Percentiles rank a stretch among this genome's conserved stretches.
phyloP scores from a whole-genome alignment of 1,284 basidiomycete genomes.

The Ganoderma lucidum region DNA sequence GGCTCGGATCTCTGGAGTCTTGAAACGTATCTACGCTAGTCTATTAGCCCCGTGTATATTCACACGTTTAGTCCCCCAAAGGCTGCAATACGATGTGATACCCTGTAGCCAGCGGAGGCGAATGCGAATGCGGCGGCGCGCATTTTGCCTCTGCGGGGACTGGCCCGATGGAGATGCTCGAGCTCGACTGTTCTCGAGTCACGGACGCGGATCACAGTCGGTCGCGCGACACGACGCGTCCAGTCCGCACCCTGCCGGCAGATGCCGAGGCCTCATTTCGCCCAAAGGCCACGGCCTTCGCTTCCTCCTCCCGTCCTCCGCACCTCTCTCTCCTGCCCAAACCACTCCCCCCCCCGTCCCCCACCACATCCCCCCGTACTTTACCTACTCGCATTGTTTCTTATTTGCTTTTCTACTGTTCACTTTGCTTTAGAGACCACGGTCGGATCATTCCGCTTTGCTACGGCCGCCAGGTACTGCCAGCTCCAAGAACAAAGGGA shows the following conservation, averaged over 20 bases:
- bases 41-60: slow-evolving; percentile 18
- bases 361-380: background rate
- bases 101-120: slow-evolving; percentile 15
- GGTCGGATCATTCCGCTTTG: background rate
- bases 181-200: background rate
- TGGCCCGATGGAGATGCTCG: background rate
- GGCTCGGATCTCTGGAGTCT: slow-evolving; percentile 5
- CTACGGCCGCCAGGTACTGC: background rate
- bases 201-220: slow-evolving; percentile 13
- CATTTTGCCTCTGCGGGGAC: slow-evolving; percentile 1
- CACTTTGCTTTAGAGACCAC: slow-evolving; percentile 7
- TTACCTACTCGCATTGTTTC: background rate
- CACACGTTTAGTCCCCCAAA: background rate
- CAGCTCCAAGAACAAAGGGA: slow-evolving; percentile 11
- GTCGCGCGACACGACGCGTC: slow-evolving; percentile 27
- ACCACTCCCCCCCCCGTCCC: slow-evolving; percentile 18
- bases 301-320: slow-evolving; percentile 23
- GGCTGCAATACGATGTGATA: slow-evolving; percentile 23
- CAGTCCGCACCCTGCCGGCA: slow-evolving; percentile 29
- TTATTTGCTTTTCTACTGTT: background rate
- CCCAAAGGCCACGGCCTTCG: slow-evolving; percentile 13
- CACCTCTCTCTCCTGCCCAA: slow-evolving; percentile 18
- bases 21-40: slow-evolving; percentile 11
- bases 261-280: slow-evolving; percentile 17
- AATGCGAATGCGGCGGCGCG: slow-evolving; percentile 9